These are phyloP conservation scores for Hemileccinum impolitum DNA, from an alignment of 768 basidiomycete genomes.

Conservation along the genomic window DNA sequence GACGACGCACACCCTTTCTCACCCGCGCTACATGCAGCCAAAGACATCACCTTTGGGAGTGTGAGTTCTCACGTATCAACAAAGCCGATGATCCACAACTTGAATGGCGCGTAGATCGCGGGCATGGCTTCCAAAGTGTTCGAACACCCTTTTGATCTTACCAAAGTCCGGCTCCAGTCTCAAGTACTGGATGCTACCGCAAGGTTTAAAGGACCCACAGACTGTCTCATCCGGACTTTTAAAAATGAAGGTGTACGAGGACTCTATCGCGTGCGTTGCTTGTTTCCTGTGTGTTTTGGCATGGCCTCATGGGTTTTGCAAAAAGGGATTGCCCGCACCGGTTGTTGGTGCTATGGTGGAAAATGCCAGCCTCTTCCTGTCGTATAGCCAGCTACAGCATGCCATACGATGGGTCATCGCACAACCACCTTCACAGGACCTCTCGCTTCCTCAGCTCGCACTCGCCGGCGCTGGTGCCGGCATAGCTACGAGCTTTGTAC, in stretches of 20 bases:
- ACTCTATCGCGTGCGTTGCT: slow-evolving; percentile 72
- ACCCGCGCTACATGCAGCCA: slow-evolving; percentile 26
- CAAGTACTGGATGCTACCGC: slow-evolving; percentile 72
- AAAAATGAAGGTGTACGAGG: slow-evolving; percentile 78
- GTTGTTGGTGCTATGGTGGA: slow-evolving; percentile 90
- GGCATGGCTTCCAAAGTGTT: slow-evolving; percentile 85
- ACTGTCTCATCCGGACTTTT: slow-evolving; percentile 84
- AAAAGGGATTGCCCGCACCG: slow-evolving; percentile 88
- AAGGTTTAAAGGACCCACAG: slow-evolving; percentile 81
- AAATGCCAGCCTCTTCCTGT: slow-evolving; percentile 83
- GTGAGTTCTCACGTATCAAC: slow-evolving; percentile 34
- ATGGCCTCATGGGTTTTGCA: slow-evolving; percentile 2
- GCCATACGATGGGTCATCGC: slow-evolving; percentile 45
- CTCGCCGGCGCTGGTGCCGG: slow-evolving; percentile 89
- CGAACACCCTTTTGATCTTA: slow-evolving; percentile 94
- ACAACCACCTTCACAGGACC: slow-evolving; percentile 35
- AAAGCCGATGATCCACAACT: background rate
- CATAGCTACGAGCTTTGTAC: slow-evolving; percentile 76
- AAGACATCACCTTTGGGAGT: slow-evolving; percentile 57
- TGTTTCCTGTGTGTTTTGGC: background rate
- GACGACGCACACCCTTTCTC: slow-evolving; percentile 18
- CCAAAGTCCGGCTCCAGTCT: slow-evolving; percentile 90
- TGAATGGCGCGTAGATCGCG: slow-evolving; percentile 63
- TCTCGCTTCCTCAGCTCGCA: slow-evolving; percentile 66
- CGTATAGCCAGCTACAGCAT: slow-evolving; percentile 76